Percentiles rank a stretch among this genome's conserved stretches.
Conservation (phyloP, 768 basidiomycete genomes). For the Trametes sanguinea region DNA sequence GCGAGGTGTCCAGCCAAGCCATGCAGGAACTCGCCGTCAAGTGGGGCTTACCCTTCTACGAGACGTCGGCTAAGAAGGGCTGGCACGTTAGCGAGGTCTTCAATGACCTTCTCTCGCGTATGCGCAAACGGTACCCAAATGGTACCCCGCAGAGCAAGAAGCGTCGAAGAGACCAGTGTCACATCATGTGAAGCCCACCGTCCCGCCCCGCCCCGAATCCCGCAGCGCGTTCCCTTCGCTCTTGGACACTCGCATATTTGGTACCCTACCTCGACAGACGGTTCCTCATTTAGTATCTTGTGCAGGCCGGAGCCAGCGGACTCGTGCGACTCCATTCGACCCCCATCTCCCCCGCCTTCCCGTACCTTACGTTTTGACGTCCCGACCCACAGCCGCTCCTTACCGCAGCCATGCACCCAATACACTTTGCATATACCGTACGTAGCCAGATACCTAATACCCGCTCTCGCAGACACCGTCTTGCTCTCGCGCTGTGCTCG, state of each 20-base stretch:
- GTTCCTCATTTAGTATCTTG: not conserved
- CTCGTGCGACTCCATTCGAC: not conserved
- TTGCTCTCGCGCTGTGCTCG: slow-evolving; percentile 15
- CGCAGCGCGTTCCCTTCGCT: not conserved
- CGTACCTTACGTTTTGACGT: slow-evolving; percentile 12
- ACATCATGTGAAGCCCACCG: slow-evolving; percentile 36
- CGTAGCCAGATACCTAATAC: not conserved
- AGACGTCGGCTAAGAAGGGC: slow-evolving; percentile 85
- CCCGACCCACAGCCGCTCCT: slow-evolving; percentile 16
- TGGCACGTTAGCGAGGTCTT: slow-evolving; percentile 82
- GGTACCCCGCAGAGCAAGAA: slow-evolving; percentile 39
- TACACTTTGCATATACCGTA: slow-evolving; percentile 1
- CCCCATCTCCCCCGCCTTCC: not conserved
- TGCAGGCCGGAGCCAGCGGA: not conserved
- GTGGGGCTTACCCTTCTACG: slow-evolving; percentile 80
- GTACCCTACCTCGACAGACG: not conserved
- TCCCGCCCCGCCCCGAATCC: not conserved
- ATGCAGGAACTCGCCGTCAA: slow-evolving; percentile 64
- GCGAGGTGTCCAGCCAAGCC: slow-evolving; percentile 68
- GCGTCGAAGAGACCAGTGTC: slow-evolving; percentile 34
- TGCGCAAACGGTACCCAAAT: slow-evolving; percentile 65
- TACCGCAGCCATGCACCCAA: not conserved
- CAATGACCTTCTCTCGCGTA: slow-evolving; percentile 72
- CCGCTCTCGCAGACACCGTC: slow-evolving; percentile 8
- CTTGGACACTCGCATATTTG: not conserved